Percentiles rank a stretch among this genome's conserved stretches.
Conservation (phyloP, 2,329 filamentous ascomycete species). For the Penicillium nordicum region DNA sequence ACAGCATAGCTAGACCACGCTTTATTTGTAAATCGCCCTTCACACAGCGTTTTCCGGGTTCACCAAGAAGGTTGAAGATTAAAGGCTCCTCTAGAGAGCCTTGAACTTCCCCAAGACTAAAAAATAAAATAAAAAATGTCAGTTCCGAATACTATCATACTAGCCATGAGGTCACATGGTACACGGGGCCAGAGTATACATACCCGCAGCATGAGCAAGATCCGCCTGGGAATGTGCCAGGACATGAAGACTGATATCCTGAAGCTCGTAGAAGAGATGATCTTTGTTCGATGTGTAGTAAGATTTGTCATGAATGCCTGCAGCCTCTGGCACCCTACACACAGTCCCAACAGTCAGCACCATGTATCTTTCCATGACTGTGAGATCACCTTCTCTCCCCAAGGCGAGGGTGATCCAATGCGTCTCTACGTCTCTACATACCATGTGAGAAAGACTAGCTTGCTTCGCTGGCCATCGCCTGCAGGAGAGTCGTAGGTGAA, state of each 20-base stretch:
- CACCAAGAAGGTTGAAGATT: neutral
- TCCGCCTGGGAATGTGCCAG: constrained; percentile 17
- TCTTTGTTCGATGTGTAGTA: constrained; percentile 21
- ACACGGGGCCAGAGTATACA: neutral
- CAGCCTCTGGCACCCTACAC: constrained; percentile 17
- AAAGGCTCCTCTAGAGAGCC: constrained; percentile 8
- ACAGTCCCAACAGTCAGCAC: constrained; percentile 2
- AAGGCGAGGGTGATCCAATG: neutral
- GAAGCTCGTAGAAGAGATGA: constrained; percentile 15
- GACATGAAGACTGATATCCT: constrained; percentile 21
- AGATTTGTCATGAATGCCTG: constrained; percentile 16
- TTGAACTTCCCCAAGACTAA: constrained; percentile 19
- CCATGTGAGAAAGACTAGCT: constrained; percentile 22
- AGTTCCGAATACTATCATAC: neutral
- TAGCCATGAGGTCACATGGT: neutral
- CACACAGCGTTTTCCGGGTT: neutral
- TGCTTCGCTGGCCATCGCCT: constrained; percentile 15
- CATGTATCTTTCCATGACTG: neutral
- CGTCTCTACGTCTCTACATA: constrained; percentile 4
- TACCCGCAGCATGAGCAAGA: constrained; percentile 16
- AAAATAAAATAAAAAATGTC: neutral
- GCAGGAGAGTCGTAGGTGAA: constrained; percentile 15
- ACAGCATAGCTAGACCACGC: neutral
- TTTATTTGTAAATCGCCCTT: neutral
- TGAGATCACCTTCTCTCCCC: neutral